phyloP scores from a whole-genome alignment of 2,329 filamentous ascomycete species.

The Lasiodiplodia sp. region DNA sequence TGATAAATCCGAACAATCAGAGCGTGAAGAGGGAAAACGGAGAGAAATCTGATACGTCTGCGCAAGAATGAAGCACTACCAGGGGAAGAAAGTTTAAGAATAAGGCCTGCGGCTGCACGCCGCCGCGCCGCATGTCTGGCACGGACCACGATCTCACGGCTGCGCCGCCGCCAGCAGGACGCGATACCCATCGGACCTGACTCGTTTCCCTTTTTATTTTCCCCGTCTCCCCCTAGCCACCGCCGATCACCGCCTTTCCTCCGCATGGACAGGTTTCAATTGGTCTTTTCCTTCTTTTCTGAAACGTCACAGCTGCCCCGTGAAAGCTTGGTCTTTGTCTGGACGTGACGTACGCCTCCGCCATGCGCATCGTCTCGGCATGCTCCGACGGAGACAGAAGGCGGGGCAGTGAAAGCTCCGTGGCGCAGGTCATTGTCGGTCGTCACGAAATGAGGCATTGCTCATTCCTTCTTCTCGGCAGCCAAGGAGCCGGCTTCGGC shows the following conservation, averaged over 20 bases:
- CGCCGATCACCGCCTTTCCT: not conserved
- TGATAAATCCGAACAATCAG: not conserved
- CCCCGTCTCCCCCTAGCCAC: not conserved
- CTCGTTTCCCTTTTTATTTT: not conserved
- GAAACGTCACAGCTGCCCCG: conserved; percentile 18
- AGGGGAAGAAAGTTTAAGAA: no score
- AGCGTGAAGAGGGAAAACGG: not conserved
- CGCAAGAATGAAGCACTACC: not conserved
- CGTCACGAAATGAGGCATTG: not conserved
- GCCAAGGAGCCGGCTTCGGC: conserved; percentile 22
- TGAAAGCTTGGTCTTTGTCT: conserved; percentile 15
- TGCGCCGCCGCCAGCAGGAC: not conserved
- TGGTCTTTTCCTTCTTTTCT: conserved; percentile 9
- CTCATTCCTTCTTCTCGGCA: conserved; percentile 27
- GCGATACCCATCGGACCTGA: conserved; percentile 2
- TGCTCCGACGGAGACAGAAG: not conserved
- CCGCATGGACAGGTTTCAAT: not conserved
- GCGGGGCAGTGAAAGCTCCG: not conserved
- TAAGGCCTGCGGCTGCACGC: not conserved
- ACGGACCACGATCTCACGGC: not conserved
- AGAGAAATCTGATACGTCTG: conserved; percentile 4
- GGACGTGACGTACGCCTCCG: not conserved
- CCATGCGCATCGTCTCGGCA: conserved; percentile 10
- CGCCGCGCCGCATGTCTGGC: conserved; percentile 13
- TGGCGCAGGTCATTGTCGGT: not conserved